These are phyloP conservation scores for Cystobasidium sp. DNA, from an alignment of 1,284 basidiomycete genomes.

Conservation along the genomic window DNA sequence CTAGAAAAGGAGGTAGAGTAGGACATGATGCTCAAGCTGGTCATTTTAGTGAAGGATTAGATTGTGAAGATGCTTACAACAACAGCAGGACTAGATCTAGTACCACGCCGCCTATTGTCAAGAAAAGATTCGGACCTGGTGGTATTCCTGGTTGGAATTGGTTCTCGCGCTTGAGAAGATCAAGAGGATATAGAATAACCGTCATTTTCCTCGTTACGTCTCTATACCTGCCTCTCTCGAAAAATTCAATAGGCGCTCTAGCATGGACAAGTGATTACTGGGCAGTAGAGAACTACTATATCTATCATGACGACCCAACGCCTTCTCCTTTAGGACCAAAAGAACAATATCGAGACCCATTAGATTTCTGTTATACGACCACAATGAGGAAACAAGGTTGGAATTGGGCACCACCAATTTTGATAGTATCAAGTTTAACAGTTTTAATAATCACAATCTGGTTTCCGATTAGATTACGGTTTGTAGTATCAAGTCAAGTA, in stretches of 20 bases:
- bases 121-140: not conserved
- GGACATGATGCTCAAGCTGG: constrained; percentile 19
- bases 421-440: constrained; percentile 66
- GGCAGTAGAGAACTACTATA: constrained; percentile 71
- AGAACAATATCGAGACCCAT: constrained; percentile 64
- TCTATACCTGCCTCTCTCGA: constrained; percentile 51
- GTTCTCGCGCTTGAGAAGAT: constrained; percentile 36
- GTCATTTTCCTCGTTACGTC: constrained; percentile 51
- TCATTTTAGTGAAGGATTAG: constrained; percentile 48
- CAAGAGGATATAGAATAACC: constrained; percentile 43
- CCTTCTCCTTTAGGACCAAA: constrained; percentile 64
- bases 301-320: constrained; percentile 63
- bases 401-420: constrained; percentile 70
- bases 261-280: constrained; percentile 74
- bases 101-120: not conserved
- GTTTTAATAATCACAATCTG: constrained; percentile 69
- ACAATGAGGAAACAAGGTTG: constrained; percentile 62
- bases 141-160: constrained; percentile 15
- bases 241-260: constrained; percentile 49
- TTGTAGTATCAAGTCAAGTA: constrained; percentile 65
- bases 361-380: constrained; percentile 73
- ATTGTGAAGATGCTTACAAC: constrained; percentile 44
- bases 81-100: not conserved
- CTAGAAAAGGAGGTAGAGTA: constrained; percentile 38
- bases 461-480: constrained; percentile 70